Percentiles rank a stretch among this genome's conserved stretches.
Evolutionary conservation across 805 yeast genomes (phyloP).

Genomic region (Myxozyma neglecta): DNA sequence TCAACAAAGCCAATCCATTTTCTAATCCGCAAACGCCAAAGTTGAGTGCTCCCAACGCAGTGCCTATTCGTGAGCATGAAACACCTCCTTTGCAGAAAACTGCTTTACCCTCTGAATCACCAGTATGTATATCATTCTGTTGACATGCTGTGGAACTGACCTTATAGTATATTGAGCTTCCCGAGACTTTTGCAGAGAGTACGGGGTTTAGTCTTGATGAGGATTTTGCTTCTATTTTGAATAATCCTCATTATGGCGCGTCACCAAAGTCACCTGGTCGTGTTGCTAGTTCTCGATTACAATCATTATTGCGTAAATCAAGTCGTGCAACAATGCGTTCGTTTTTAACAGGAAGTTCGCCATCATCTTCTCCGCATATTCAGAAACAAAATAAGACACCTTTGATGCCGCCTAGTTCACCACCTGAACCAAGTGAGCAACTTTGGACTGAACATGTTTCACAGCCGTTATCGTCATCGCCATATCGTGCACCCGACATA

Average conservation of each 20-base stretch:
- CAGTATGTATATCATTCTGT: neutral
- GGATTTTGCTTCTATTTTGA: conserved; percentile 30
- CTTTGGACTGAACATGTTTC: neutral
- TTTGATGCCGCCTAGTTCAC: neutral
- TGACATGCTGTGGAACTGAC: neutral
- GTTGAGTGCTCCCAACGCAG: neutral
- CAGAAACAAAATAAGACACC: neutral
- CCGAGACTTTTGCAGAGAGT: conserved; percentile 3
- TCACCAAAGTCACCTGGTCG: conserved; percentile 17
- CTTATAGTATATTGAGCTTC: conserved; percentile 2
- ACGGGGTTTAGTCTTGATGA: conserved; percentile 31
- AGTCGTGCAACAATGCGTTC: conserved; percentile 17
- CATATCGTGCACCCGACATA: conserved; percentile 2
- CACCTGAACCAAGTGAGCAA: neutral
- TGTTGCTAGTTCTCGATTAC: conserved; percentile 21
- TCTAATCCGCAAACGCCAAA: neutral
- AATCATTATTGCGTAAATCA: conserved; percentile 13
- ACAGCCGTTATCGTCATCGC: conserved; percentile 5
- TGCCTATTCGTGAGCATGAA: neutral
- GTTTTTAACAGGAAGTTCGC: conserved; percentile 10
- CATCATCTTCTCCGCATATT: conserved; percentile 11
- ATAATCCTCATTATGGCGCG: conserved; percentile 10
- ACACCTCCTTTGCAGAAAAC: neutral
- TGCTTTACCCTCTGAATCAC: neutral
- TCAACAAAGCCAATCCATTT: neutral